Evolutionary conservation across 306 rosid genomes (phyloP).

Genomic region (Nissolia schottii): DNA sequence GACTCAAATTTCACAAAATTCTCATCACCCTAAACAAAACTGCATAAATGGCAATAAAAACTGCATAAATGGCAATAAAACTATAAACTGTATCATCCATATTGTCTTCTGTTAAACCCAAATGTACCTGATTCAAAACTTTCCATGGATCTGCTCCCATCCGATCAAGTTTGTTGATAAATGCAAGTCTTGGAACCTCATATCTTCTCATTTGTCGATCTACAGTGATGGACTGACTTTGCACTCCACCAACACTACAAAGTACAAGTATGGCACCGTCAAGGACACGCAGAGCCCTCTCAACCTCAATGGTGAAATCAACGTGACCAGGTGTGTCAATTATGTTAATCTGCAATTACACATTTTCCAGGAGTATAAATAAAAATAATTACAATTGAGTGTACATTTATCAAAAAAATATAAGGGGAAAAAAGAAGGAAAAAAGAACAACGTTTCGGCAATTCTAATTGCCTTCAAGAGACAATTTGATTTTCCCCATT

Average conservation of each 20-base stretch:
- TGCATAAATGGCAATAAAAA: too few species aligned
- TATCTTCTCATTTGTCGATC: conserved; percentile 98
- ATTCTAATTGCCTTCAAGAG: background rate
- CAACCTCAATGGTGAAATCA: conserved; percentile 97
- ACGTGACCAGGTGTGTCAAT: conserved; percentile 99
- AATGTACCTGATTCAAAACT: conserved; percentile 83
- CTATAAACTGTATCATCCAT: background rate
- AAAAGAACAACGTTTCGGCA: background rate
- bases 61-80: conserved; percentile 1
- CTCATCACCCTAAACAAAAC: background rate
- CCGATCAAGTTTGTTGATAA: conserved; percentile 92
- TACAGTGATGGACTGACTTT: conserved; percentile 97
- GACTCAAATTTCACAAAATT: background rate
- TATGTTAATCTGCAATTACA: conserved; percentile 78
- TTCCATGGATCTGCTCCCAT: conserved; percentile 99
- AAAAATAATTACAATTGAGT: conserved; percentile 12
- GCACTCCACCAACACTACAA: conserved; percentile 99
- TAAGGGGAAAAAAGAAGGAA: background rate
- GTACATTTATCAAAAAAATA: background rate
- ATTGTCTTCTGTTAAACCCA: conserved; percentile 15
- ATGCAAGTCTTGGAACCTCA: conserved; percentile 94
- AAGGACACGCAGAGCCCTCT: conserved; percentile 96
- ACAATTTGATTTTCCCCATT: conserved; percentile 1
- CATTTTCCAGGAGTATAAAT: conserved; percentile 5
- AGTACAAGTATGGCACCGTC: conserved; percentile 99